Percentiles rank a stretch among this genome's conserved stretches.
phyloP scores from a whole-genome alignment of 2,329 filamentous ascomycete species.

The Colletotrichum karsti region DNA sequence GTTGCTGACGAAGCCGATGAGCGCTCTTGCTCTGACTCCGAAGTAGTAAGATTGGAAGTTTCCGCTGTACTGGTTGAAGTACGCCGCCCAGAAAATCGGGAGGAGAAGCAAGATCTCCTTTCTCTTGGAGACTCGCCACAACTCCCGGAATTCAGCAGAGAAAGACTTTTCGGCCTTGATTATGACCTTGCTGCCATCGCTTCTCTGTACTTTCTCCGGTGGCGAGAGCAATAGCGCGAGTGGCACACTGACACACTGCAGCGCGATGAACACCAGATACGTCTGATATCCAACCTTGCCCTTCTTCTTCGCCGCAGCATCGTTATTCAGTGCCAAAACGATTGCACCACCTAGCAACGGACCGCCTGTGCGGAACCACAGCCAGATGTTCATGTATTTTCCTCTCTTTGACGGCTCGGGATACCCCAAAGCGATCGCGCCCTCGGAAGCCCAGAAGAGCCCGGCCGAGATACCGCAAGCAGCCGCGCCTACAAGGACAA shows the following conservation, averaged over 20 bases:
- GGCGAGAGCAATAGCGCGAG: conserved; percentile 36
- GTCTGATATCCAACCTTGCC: conserved; percentile 36
- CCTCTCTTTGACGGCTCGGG: conserved; percentile 56
- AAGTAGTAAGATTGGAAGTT: conserved; percentile 56
- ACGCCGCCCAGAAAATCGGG: conserved; percentile 37
- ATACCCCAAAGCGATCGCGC: conserved; percentile 57
- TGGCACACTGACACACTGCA: conserved; percentile 37
- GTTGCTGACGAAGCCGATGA: conserved; percentile 53
- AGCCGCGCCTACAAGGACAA: conserved; percentile 57
- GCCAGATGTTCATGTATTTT: conserved; percentile 45
- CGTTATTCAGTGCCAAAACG: conserved; percentile 51
- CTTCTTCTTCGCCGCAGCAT: conserved; percentile 30
- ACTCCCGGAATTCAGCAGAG: conserved; percentile 33
- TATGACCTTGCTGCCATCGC: conserved; percentile 36
- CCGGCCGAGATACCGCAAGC: conserved; percentile 57
- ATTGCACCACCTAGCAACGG: conserved; percentile 56
- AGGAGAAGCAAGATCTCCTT: conserved; percentile 34
- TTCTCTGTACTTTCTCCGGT: conserved; percentile 37
- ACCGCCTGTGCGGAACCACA: conserved; percentile 58
- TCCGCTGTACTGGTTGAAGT: conserved; percentile 44
- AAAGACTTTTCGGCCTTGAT: conserved; percentile 33
- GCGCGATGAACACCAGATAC: conserved; percentile 38
- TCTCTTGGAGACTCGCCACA: conserved; percentile 30
- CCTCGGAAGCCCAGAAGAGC: conserved; percentile 60
- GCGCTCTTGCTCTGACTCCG: conserved; percentile 50